These are phyloP conservation scores for Pachyrhizus erosus DNA, from an alignment of 306 rosid genomes.

Conservation along the genomic window DNA sequence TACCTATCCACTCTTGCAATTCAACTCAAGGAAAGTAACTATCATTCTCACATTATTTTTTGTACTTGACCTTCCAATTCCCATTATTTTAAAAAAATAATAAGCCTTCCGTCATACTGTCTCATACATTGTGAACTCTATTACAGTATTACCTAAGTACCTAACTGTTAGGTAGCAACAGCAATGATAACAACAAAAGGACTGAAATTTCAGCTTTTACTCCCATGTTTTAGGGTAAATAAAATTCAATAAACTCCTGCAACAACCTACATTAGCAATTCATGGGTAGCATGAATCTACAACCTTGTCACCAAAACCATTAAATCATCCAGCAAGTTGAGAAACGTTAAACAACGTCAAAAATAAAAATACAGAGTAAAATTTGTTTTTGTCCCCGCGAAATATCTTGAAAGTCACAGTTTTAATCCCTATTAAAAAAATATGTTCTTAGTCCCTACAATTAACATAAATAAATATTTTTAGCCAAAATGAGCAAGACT, in stretches of 20 bases:
- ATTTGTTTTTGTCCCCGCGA: not conserved
- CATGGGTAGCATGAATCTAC: slow-evolving; percentile 30
- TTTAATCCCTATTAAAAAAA: not conserved
- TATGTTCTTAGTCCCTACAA: not conserved
- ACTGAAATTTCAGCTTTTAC: slow-evolving; percentile 7
- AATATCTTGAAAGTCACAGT: not conserved
- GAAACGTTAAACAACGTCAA: slow-evolving; percentile 2
- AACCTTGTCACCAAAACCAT: slow-evolving; percentile 39
- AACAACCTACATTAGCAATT: slow-evolving; percentile 37
- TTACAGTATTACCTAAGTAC: not conserved
- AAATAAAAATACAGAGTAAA: not conserved
- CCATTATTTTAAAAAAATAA: not conserved
- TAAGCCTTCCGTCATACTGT: not conserved
- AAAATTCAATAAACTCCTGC: slow-evolving; percentile 22
- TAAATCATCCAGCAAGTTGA: slow-evolving; percentile 1
- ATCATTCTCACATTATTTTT: not conserved
- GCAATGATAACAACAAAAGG: slow-evolving; percentile 10
- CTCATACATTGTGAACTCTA: slow-evolving; percentile 8
- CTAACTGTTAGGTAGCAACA: slow-evolving; percentile 1
- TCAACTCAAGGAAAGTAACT: not conserved
- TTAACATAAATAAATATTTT: not conserved
- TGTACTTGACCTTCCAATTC: not conserved
- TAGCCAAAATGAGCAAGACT: not conserved
- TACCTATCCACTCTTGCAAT: slow-evolving; percentile 21
- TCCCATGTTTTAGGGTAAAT: not conserved